Evolutionary conservation across 768 basidiomycete genomes (phyloP), one percentile per base, ranked within the genome.

Genomic region (Russula dissimulans): DNA sequence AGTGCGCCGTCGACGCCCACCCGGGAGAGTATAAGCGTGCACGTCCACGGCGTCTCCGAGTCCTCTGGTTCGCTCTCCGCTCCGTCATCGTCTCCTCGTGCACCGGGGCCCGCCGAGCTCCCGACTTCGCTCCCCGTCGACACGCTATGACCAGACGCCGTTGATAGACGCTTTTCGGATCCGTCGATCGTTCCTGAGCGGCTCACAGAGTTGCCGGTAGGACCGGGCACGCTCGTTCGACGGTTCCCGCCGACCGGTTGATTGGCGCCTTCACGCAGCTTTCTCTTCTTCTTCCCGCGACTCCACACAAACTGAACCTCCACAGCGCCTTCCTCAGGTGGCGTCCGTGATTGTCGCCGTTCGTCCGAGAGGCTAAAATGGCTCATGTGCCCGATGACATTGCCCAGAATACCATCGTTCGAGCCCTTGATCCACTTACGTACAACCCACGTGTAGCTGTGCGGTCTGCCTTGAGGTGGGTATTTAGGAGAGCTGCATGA

Each of bases 11-110:
- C 22, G 22, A 26, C 22, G 18, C 61, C 71, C 36, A 77, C 69
- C 26, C 81, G 74, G 22, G 85, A 80, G 38, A 87, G 75, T 61
- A 85, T 82, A 64, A 93, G 77, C n/a, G 83, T 84, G 69, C 95
- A 97, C 48, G 86, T 84, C 94, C 94, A 98, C 0, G 95, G 93
- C 26, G 92, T 94, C 72, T 98, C 95, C 46, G 90, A 91, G 68
- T 97, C 95, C 69, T 98, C 95, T 0, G 94, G 90, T 65, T 98
- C 95, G 61, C 89, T 92, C 47, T 94, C 92, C 15, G 88, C 85
- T 0, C 79, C 91, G 2, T 81, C 79, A 50, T 85, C 83, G 14
- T 71, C 67, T 10, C 66, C 53, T 14, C 39, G 43, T n/a, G 26
- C 57, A 26, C 22, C 22, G 43, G 43, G 42, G 18, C 58, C 57